Evolutionary conservation across 345 rosid genomes (phyloP).

Genomic region (Citrus medica): DNA sequence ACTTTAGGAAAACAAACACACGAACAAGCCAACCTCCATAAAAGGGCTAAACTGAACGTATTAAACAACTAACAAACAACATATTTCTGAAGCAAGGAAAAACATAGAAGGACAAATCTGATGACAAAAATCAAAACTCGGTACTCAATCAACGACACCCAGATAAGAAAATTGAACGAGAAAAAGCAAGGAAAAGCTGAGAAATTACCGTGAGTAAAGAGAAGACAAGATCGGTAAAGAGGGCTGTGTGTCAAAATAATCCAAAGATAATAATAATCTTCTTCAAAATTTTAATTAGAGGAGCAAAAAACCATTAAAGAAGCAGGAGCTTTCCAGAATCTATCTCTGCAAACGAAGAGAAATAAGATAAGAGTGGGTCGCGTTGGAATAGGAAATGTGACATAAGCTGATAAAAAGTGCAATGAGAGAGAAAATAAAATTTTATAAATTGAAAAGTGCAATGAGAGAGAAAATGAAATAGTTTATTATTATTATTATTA

Average conservation of each 20-base stretch:
- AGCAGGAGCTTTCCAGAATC: slow-evolving; percentile 15
- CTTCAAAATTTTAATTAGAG: background rate
- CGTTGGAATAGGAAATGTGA: slow-evolving; percentile 36
- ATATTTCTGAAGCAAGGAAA: background rate
- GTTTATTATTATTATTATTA: background rate
- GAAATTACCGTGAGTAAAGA: slow-evolving; percentile 28
- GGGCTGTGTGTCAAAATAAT: background rate
- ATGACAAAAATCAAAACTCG: background rate
- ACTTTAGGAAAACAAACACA: background rate
- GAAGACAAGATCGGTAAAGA: slow-evolving; percentile 20
- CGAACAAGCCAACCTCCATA: background rate
- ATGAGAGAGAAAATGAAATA: background rate
- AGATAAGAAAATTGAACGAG: slow-evolving; percentile 2
- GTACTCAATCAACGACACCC: slow-evolving; percentile 7
- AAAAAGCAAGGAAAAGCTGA: background rate
- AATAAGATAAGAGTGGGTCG: slow-evolving; percentile 50
- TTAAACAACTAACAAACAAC: background rate
- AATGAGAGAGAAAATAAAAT: slow-evolving; percentile 20
- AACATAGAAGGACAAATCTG: background rate
- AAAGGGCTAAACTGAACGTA: background rate
- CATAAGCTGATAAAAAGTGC: slow-evolving; percentile 57
- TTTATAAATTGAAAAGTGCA: background rate
- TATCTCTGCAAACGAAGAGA: background rate
- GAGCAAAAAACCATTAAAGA: slow-evolving; percentile 22
- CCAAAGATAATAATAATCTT: background rate